Base-by-base conservation (phyloP, 345 rosid genomes). In the Alliaria petiolata region DNA sequence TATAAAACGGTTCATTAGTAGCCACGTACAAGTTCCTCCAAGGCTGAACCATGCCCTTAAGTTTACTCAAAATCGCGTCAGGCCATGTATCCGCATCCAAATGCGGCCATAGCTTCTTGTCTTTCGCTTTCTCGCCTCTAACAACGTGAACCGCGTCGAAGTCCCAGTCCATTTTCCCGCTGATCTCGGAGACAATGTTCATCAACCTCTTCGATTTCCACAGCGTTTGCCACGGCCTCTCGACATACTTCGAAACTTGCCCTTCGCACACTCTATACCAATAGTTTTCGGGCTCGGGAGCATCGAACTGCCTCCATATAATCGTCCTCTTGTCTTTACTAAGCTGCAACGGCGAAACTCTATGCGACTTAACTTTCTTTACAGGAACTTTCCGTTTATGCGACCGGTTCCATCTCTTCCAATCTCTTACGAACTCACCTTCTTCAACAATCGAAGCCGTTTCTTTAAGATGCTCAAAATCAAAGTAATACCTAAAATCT, bases 201-300 rank as follows among this genome's bases (percentile, higher is more conserved):
- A 95, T 95, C 70, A 95, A 70, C 58, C 96, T 86, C 90, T 91
- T 95, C 6, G 96, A 95, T 79, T 95, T 91, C 96, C 96, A 95
- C 72, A 89, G 47, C 0, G 96, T 79, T 7, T 86, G 85, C 97
- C 97, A 91, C 0, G 98, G 98, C 81, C 99, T 83, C 42, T 85
- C 83, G 8, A 95, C 68, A 69, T 80, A 83, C 69, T 88, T 89
- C 0, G 95, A 84, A 1, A 89, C 88, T 72, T 81, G 81, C 45
- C 98, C 98, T 80, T 95, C 99, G 39, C 97, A 95, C 39, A 95
- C 98, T 74, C 97, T 75, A 58, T 89, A 91, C 96, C 96, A 91
- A 71, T 91, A 95, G 67, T 95, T 91, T 36, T 95, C 96, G 0
- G 97, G 93, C 80, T 88, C 99, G 2, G 83, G 90, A 2, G 83